Evolutionary conservation across 2,329 filamentous ascomycete species (phyloP), one percentile per base, ranked within the genome.

Genomic region (Botrytis elliptica): DNA sequence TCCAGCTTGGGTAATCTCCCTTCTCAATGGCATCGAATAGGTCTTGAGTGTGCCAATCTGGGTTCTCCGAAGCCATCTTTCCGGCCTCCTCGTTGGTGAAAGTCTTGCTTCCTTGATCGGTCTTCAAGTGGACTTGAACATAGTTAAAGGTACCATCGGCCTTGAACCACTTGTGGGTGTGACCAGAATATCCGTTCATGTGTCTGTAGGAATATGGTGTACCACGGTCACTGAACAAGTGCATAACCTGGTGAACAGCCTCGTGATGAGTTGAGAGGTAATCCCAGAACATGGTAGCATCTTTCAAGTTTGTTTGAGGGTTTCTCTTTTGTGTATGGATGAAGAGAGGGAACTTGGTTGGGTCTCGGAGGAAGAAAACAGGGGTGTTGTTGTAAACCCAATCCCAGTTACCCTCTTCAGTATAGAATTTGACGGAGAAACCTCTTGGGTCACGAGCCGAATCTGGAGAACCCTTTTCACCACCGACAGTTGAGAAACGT

Each of bases 291-390:
- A 82, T 80, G 42, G 78, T 80, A 25, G 90, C 89, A 81, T 92
- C 89, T 66, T 88, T 90, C 70, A 93, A 83, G 81, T 93, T 91
- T 52, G 90, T 93, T 77, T 89, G 86, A 1, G 92, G 92, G 82
- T 94, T 87, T 67, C 91, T 87, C 86, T 94, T 94, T 83, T 94
- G 92, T 6, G 91, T 92, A 84, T 93, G 91, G 75, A 93, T 93
- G 82, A 93, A 91, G 79, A 90, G 84, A 52, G 91, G 91, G 83
- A 93, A 94, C 81, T 93, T 93, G 79, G 88, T 86, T 3, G 92
- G 91, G 77, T 94, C 92, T 62, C 92, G 87, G 38, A 94, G 79
- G 85, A 94, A 94, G 85, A 94, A 94, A 40, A 93, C 86, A 1
- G 92, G 92, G 0, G 91, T 93, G 83, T 94, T 93, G 84, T 92